These are phyloP conservation scores for Thalia dealbata DNA, from an alignment of 176 grass and related monocot species.

Conservation along the genomic window DNA sequence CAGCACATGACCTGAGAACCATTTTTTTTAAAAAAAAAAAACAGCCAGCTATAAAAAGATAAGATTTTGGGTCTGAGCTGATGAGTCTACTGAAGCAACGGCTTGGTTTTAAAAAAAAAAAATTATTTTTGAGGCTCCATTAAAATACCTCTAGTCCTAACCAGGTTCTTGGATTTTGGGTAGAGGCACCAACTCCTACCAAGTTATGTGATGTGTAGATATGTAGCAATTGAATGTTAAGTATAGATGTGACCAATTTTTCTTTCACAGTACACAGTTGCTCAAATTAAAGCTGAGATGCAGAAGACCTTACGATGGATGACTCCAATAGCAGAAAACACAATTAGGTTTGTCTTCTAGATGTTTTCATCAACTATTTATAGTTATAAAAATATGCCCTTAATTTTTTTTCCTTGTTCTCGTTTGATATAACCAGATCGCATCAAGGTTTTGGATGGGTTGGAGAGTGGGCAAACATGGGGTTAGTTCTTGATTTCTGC, in stretches of 20 bases:
- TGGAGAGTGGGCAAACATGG: constrained; percentile 86
- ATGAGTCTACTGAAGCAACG: no score
- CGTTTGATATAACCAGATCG: constrained; percentile 38
- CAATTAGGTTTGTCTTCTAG: constrained; percentile 40
- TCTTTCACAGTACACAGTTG: constrained; percentile 41
- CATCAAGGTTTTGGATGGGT: constrained; percentile 99
- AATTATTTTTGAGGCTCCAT: no score
- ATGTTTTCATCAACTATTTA: constrained; percentile 16
- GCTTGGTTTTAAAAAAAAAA: no score
- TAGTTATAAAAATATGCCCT: not conserved
- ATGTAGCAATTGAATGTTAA: not conserved
- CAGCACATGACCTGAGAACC: no score
- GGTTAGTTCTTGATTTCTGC: constrained; percentile 51
- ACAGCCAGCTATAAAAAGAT: no score
- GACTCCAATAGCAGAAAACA: constrained; percentile 78
- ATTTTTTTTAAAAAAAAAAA: no score
- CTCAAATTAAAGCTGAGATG: constrained; percentile 89
- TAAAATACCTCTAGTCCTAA: no score
- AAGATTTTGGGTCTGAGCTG: no score
- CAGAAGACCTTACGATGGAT: constrained; percentile 84
- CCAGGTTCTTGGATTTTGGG: no score
- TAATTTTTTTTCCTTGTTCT: not conserved
- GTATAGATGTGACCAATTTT: constrained; percentile 1
- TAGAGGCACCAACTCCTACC: no score
- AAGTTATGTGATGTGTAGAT: not conserved